These are phyloP conservation scores for Cyberlindnera mississippiensis DNA, from an alignment of 805 yeast species.

Conservation along the genomic window DNA sequence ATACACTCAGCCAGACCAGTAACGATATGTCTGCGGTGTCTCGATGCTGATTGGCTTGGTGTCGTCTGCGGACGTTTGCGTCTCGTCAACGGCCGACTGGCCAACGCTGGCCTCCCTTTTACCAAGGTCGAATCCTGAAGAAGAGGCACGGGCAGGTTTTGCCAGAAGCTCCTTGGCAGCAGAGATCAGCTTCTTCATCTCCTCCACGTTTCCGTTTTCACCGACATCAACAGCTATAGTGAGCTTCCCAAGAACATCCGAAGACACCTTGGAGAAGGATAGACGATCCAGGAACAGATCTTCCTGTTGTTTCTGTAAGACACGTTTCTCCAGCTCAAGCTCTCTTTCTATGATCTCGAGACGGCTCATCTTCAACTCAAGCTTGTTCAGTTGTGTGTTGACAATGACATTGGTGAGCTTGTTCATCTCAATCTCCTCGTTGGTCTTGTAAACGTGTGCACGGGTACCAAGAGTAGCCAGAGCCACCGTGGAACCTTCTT, in stretches of 20 bases:
- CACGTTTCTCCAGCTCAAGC: constrained; percentile 59
- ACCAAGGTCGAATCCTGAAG: constrained; percentile 26
- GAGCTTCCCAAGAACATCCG: constrained; percentile 44
- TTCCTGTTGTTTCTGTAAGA: constrained; percentile 58
- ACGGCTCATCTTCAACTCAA: constrained; percentile 59
- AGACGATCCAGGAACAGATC: constrained; percentile 63
- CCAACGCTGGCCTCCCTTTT: constrained; percentile 15
- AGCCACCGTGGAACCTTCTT: constrained; percentile 15
- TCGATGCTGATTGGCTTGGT: constrained; percentile 56
- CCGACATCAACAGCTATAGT: constrained; percentile 22
- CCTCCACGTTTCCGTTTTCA: constrained; percentile 4
- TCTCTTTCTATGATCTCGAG: constrained; percentile 61
- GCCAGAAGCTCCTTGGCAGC: constrained; percentile 27
- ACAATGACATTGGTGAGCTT: constrained; percentile 53
- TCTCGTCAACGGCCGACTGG: constrained; percentile 20
- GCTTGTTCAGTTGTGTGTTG: constrained; percentile 57
- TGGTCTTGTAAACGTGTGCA: constrained; percentile 72
- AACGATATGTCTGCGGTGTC: constrained; percentile 59
- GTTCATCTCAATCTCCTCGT: constrained; percentile 76
- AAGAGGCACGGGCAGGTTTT: constrained; percentile 29
- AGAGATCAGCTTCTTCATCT: constrained; percentile 13
- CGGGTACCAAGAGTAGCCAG: constrained; percentile 54
- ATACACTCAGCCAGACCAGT: constrained; percentile 49
- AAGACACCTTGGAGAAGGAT: constrained; percentile 58
- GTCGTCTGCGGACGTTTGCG: constrained; percentile 30